Percentiles rank a stretch among this genome's conserved stretches.
These are phyloP conservation scores for Aphanomyces cochlioides DNA, from an alignment of 352 stramenopile species.

Conservation along the genomic window DNA sequence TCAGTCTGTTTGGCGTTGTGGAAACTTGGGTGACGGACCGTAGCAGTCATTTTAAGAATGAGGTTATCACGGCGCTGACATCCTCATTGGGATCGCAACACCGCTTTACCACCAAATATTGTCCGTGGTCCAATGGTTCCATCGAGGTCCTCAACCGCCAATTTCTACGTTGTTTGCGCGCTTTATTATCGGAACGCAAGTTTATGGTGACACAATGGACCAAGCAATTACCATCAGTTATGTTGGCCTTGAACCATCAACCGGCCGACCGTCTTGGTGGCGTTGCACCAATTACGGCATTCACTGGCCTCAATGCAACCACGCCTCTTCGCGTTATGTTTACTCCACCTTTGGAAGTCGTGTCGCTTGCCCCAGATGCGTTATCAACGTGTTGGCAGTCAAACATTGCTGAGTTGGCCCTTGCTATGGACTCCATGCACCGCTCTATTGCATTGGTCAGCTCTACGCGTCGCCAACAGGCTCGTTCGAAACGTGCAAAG, in stretches of 20 bases:
- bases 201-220: background rate
- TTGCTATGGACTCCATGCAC: no score
- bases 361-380: no score
- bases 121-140: background rate
- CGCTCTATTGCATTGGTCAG: no score
- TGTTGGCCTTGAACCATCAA: background rate
- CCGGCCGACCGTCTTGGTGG: background rate
- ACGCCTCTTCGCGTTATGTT: background rate
- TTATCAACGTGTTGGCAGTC: no score
- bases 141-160: slow-evolving; percentile 1
- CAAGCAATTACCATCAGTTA: background rate
- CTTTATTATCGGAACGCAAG: background rate
- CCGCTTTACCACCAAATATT: background rate
- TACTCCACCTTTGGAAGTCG: background rate
- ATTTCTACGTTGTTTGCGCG: background rate
- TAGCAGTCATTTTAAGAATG: background rate
- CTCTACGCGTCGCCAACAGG: no score
- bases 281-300: background rate
- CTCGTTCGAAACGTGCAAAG: no score
- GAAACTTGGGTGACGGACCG: background rate
- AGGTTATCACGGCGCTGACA: background rate
- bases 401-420: no score
- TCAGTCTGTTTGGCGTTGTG: slow-evolving; percentile 1
- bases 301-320: background rate
- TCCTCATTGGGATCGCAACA: background rate